Evolutionary conservation across 2,329 filamentous ascomycete genomes (phyloP), one percentile per base, ranked within the genome.

Genomic region (Colletotrichum sp.): DNA sequence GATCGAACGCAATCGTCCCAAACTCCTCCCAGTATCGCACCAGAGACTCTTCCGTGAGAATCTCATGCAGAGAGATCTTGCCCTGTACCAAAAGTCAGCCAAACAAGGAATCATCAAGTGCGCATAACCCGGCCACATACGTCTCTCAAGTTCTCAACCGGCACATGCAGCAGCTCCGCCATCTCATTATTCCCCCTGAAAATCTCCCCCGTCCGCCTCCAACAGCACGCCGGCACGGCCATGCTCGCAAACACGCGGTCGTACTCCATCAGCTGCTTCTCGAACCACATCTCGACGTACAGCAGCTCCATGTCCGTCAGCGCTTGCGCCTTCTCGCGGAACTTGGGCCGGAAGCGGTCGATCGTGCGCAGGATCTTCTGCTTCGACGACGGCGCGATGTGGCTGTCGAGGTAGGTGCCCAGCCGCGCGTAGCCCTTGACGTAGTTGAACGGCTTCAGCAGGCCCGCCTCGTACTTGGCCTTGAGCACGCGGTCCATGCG

Each of bases 11-110:
- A 80, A 99, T 99, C 7, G 96, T 96, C 67, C 96, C 96, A 82
- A 99, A 99, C 82, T 99, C 98, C 85, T 99, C 97, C 97, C 97
- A 99, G 82, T 99, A 99, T 80, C 95, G 95, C 71, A 99, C 97
- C 76, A 98, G 92, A 55, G 96, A 98, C 77, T 98, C 95, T 86
- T 99, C 97, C 4, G 95, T 96, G 60, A 99, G 92, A 78, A 99
- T 98, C 83, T 99, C 96, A 83, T 99, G 97, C 64, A 99, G 91
- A 15, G 97, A 95, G 78, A 99, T 93, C 81, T 98, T 98, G 77
- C 97, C 97, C 96, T 98, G 77, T 2, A 26, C 15, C 18, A 10
- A 13, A 15, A 12, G 58, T 76, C 69, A 52, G 32, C 6, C n/a
- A 67, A 81, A 75, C 71, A 78, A 43, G 16, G 48, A 38, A 32